Evolutionary conservation across 2,329 filamentous ascomycete genomes (phyloP).

Genomic region (Hypomyces perniciosus): DNA sequence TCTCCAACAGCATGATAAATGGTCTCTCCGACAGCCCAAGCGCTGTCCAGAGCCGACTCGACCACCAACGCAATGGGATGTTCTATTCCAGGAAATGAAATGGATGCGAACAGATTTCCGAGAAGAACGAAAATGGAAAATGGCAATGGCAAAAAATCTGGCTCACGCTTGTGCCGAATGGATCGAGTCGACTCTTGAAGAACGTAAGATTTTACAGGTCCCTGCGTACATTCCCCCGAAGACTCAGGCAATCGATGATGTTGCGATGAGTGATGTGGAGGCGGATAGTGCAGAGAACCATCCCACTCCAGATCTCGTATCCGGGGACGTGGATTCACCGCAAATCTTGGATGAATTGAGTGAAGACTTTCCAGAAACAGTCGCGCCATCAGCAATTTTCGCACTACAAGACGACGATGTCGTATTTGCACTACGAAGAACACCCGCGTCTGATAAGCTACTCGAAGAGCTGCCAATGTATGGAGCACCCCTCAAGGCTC

Average conservation of each 20-base stretch:
- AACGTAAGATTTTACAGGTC: constrained; percentile 64
- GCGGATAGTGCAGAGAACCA: constrained; percentile 37
- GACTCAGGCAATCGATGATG: constrained; percentile 22
- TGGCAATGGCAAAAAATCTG: constrained; percentile 69
- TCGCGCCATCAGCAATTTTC: constrained; percentile 74
- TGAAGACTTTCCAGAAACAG: constrained; percentile 40
- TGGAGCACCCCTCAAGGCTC: constrained; percentile 55
- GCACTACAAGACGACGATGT: constrained; percentile 76
- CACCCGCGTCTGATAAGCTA: constrained; percentile 68
- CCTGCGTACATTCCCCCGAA: constrained; percentile 45
- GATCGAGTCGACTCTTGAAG: constrained; percentile 58
- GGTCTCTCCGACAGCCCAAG: constrained; percentile 86
- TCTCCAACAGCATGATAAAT: constrained; percentile 83
- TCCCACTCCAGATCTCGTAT: constrained; percentile 62
- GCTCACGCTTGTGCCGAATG: constrained; percentile 82
- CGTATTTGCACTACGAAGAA: constrained; percentile 69
- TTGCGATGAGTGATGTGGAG: constrained; percentile 30
- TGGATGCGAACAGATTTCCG: constrained; percentile 98
- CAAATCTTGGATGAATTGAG: constrained; percentile 35
- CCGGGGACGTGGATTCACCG: constrained; percentile 55
- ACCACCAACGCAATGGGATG: constrained; percentile 75
- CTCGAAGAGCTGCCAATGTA: constrained; percentile 79
- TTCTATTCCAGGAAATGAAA: constrained; percentile 83
- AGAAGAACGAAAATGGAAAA: constrained; percentile 93
- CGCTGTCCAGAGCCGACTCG: constrained; percentile 75